Conservation (phyloP, 2,329 filamentous ascomycete species). For the Byssothecium circinans region DNA sequence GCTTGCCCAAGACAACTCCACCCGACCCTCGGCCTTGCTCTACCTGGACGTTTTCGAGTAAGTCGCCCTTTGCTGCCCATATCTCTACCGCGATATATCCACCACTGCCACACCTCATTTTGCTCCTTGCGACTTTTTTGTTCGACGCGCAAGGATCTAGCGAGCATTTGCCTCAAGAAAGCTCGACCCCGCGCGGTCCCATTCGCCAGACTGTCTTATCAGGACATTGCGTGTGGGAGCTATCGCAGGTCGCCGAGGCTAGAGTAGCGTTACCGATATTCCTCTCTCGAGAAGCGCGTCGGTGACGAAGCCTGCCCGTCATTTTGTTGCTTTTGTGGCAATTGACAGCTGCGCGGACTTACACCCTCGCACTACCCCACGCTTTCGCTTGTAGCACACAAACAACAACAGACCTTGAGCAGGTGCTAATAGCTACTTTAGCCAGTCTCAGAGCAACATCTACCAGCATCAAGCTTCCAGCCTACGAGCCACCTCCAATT, state of each 20-base stretch:
- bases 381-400: slow-evolving; percentile 1
- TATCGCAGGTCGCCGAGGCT: slow-evolving; percentile 26
- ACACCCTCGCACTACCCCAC: neutral
- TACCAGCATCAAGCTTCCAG: slow-evolving; percentile 23
- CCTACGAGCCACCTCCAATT: slow-evolving; percentile 27
- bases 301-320: slow-evolving; percentile 24
- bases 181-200: slow-evolving; percentile 31
- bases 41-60: slow-evolving; percentile 30
- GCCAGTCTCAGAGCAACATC: slow-evolving; percentile 26
- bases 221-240: slow-evolving; percentile 21
- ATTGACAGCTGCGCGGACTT: slow-evolving; percentile 8
- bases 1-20: slow-evolving; percentile 31
- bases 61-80: slow-evolving; percentile 23
- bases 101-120: slow-evolving; percentile 10
- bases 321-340: slow-evolving; percentile 12
- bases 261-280: slow-evolving; percentile 25
- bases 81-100: slow-evolving; percentile 16
- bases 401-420: slow-evolving; percentile 3
- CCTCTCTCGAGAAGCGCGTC: slow-evolving; percentile 15
- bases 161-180: slow-evolving; percentile 17
- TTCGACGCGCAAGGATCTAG: slow-evolving; percentile 26
- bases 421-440: slow-evolving; percentile 5
- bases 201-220: slow-evolving; percentile 42
- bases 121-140: slow-evolving; percentile 12
- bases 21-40: slow-evolving; percentile 28